Evolutionary conservation across 768 basidiomycete genomes (phyloP).

Genomic region (Tubosaeta sp.): DNA sequence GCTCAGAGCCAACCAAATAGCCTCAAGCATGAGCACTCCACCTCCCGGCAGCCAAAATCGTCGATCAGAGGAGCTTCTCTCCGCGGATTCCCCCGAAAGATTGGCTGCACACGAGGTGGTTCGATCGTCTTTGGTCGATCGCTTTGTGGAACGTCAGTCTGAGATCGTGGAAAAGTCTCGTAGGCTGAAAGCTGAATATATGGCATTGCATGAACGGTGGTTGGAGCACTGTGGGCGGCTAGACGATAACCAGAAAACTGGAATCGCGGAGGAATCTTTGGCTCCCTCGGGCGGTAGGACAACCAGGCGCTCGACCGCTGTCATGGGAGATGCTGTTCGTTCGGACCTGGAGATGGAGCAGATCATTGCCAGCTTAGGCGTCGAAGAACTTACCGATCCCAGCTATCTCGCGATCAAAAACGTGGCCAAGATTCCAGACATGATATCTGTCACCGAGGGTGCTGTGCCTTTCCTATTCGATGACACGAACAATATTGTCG

Average conservation of each 20-base stretch:
- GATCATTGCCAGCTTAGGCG: constrained; percentile 90
- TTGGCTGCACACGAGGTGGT: constrained; percentile 37
- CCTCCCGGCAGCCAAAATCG: constrained; percentile 35
- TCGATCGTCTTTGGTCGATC: constrained; percentile 48
- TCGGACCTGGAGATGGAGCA: constrained; percentile 97
- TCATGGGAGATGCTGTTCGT: constrained; percentile 81
- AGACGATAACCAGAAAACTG: constrained; percentile 44
- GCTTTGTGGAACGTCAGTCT: constrained; percentile 50
- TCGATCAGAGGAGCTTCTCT: constrained; percentile 47
- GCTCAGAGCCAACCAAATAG: constrained; percentile 52
- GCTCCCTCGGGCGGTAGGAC: constrained; percentile 48
- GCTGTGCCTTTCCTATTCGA: constrained; percentile 64
- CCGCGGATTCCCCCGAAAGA: constrained; percentile 32
- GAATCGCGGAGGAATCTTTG: constrained; percentile 35
- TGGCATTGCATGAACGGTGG: constrained; percentile 69
- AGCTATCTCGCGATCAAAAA: constrained; percentile 82
- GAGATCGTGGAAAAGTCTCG: constrained; percentile 50
- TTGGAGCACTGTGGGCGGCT: constrained; percentile 62
- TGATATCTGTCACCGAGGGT: constrained; percentile 68
- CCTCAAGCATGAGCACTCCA: constrained; percentile 32
- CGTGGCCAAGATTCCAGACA: constrained; percentile 85
- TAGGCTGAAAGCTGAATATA: constrained; percentile 61
- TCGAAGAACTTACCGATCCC: constrained; percentile 91
- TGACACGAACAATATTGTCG: constrained; percentile 80
- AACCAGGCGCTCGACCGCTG: constrained; percentile 68